phyloP scores from a whole-genome alignment of 2,329 filamentous ascomycete genomes.

The Verticillium longisporum region DNA sequence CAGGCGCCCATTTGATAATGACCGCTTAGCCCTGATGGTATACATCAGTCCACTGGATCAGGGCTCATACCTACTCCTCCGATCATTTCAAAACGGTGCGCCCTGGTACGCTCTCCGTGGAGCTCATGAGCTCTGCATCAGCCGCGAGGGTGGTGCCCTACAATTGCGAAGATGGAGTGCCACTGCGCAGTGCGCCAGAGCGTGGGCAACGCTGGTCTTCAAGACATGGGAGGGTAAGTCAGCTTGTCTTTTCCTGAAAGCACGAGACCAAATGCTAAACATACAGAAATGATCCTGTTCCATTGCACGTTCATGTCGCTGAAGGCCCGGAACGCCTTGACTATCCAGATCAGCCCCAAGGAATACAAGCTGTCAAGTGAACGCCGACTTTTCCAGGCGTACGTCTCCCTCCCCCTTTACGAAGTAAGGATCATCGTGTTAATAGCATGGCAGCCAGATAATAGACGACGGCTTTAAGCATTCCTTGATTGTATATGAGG shows the following conservation, averaged over 20 bases:
- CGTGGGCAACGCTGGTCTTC: constrained; percentile 51
- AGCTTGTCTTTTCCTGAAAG: constrained; percentile 18
- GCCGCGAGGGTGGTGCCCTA: constrained; percentile 40
- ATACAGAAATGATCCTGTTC: constrained; percentile 50
- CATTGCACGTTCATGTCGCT: constrained; percentile 51
- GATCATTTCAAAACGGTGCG: constrained; percentile 29
- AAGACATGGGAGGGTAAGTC: constrained; percentile 52
- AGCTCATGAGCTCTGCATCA: constrained; percentile 47
- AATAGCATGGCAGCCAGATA: constrained; percentile 36
- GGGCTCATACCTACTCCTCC: constrained; percentile 40
- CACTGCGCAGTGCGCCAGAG: constrained; percentile 32
- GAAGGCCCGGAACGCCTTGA: constrained; percentile 42
- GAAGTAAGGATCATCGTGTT: not conserved
- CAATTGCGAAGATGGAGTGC: constrained; percentile 46
- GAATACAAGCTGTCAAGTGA: constrained; percentile 44
- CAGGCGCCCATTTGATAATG: constrained; percentile 34
- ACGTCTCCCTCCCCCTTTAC: constrained; percentile 16
- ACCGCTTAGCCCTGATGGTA: constrained; percentile 45
- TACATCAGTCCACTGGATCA: constrained; percentile 37
- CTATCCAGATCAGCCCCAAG: constrained; percentile 31
- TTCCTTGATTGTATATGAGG: constrained; percentile 46
- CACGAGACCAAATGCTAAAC: not conserved
- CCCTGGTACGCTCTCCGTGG: constrained; percentile 43
- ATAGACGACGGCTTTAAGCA: constrained; percentile 48
- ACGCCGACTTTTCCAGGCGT: constrained; percentile 50